Conservation (phyloP, 768 basidiomycete species). For the Coprinellus aureogranulatus region DNA sequence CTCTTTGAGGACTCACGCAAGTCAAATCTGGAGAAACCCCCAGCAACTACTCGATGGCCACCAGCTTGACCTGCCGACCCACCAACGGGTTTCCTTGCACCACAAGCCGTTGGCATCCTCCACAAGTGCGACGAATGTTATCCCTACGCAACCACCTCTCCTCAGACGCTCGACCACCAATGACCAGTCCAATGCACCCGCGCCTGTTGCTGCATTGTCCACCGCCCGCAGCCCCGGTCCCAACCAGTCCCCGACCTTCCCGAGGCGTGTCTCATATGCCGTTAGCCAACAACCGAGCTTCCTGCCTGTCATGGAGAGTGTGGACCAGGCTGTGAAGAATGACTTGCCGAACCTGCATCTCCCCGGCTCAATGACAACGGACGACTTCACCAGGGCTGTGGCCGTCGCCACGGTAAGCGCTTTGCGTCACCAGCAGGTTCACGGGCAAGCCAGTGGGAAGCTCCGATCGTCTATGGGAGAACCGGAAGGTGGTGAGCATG, state of each 20-base stretch:
- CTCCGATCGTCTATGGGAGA: slow-evolving; percentile 44
- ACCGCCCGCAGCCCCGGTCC: background rate
- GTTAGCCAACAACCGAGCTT: slow-evolving; percentile 35
- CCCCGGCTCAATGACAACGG: slow-evolving; percentile 68
- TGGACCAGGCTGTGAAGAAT: slow-evolving; percentile 73
- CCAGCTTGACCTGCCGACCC: slow-evolving; percentile 59
- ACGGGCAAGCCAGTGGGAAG: slow-evolving; percentile 46
- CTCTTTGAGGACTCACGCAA: slow-evolving; percentile 94
- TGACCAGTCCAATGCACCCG: slow-evolving; percentile 2
- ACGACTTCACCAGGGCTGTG: slow-evolving; percentile 91
- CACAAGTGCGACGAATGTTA: background rate
- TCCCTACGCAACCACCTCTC: background rate
- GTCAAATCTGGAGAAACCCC: slow-evolving; percentile 99
- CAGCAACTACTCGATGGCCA: slow-evolving; percentile 77
- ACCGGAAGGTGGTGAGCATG: slow-evolving; percentile 56
- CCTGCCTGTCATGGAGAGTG: slow-evolving; percentile 72
- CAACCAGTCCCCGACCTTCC: slow-evolving; percentile 42
- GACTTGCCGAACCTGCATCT: slow-evolving; percentile 50
- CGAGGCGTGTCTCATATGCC: slow-evolving; percentile 59
- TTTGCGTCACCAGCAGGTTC: slow-evolving; percentile 74
- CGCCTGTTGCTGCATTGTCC: slow-evolving; percentile 9
- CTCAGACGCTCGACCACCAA: slow-evolving; percentile 16
- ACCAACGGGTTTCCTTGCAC: slow-evolving; percentile 62
- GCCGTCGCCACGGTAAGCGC: slow-evolving; percentile 93
- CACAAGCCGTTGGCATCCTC: slow-evolving; percentile 50